Evolutionary conservation across 2,329 filamentous ascomycete genomes (phyloP), one percentile per base, ranked within the genome.

Genomic region (Hypoxylon sp.): DNA sequence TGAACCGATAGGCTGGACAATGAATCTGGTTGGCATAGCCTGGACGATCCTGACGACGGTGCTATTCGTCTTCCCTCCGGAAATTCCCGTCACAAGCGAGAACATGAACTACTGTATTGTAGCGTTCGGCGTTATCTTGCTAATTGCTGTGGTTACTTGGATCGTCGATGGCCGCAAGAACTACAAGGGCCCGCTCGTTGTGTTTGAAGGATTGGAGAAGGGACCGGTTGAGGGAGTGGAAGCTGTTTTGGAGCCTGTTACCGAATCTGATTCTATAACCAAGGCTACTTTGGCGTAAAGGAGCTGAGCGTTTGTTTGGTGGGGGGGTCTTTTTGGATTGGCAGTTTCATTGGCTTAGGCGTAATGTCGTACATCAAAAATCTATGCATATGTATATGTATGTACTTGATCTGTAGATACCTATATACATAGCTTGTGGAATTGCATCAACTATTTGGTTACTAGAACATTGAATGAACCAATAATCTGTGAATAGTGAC

Each of bases 31-130:
- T 29, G 90, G 91, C 4, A 83, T 94, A 51, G 81, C 82, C 0
- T 94, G 91, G 79, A 87, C 90, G 1, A 80, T 88, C 11, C 77
- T 94, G n/a, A 94, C 91, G 0, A 93, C 91, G 0, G 88, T 93
- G 0, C 83, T 94, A 0, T 94, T 94, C 79, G 84, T 93, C 19
- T 93, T 94, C 79, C 92, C 92, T 2, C 91, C 92, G 0, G 85
- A 84, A 6, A 75, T 90, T 3, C 90, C 90, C 0, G 89, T 91
- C 1, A 88, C 88, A 0, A 83, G 85, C 0, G 87, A 81, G 72
- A 93, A 87, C 80, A 94, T 94, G 91, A 94, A 86, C 74, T 86
- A 86, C 72, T 83, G 80, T 47, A 75, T 86, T 24, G 84, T 82
- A 10, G 83, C 84, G 0, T 85, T 85, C 70, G 83, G 81, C 1